phyloP scores from a whole-genome alignment of 2,329 filamentous ascomycete genomes.

The Paracorniculantispora psalliotae region DNA sequence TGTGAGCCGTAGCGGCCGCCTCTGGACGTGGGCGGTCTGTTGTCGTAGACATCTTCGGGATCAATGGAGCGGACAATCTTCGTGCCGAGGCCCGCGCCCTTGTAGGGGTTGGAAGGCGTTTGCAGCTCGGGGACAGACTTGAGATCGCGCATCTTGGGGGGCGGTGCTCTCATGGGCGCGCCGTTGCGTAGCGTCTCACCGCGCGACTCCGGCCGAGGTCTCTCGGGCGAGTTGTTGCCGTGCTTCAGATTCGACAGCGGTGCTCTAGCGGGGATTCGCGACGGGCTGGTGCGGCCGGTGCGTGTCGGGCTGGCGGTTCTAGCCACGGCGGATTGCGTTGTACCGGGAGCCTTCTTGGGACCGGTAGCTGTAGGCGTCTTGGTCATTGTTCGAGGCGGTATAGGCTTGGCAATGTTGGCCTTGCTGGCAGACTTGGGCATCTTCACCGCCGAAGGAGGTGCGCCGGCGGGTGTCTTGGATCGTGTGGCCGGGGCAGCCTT shows the following conservation, averaged over 20 bases:
- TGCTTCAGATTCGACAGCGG: slow-evolving; percentile 66
- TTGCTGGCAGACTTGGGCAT: slow-evolving; percentile 30
- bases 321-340: slow-evolving; percentile 19
- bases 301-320: slow-evolving; percentile 13
- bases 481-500: slow-evolving; percentile 47
- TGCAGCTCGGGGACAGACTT: slow-evolving; percentile 46
- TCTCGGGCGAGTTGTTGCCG: slow-evolving; percentile 77
- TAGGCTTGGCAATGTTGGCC: slow-evolving; percentile 26
- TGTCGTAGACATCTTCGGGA: slow-evolving; percentile 85
- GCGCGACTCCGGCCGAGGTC: slow-evolving; percentile 43
- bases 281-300: slow-evolving; percentile 29
- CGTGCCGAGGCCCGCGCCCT: slow-evolving; percentile 42
- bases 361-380: slow-evolving; percentile 52
- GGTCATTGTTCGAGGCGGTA: slow-evolving; percentile 36
- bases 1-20: slow-evolving; percentile 37
- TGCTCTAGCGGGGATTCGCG: slow-evolving; percentile 62
- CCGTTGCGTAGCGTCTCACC: slow-evolving; percentile 47
- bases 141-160: slow-evolving; percentile 89
- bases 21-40: slow-evolving; percentile 38
- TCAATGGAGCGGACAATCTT: slow-evolving; percentile 57
- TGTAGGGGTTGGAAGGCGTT: slow-evolving; percentile 45
- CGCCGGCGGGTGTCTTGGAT: slow-evolving; percentile 70
- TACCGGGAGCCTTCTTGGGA: slow-evolving; percentile 25
- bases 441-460: slow-evolving; percentile 43
- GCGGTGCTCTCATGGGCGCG: slow-evolving; percentile 62